Base-by-base conservation (phyloP, 768 basidiomycete genomes). In the Mycena capillaripes region DNA sequence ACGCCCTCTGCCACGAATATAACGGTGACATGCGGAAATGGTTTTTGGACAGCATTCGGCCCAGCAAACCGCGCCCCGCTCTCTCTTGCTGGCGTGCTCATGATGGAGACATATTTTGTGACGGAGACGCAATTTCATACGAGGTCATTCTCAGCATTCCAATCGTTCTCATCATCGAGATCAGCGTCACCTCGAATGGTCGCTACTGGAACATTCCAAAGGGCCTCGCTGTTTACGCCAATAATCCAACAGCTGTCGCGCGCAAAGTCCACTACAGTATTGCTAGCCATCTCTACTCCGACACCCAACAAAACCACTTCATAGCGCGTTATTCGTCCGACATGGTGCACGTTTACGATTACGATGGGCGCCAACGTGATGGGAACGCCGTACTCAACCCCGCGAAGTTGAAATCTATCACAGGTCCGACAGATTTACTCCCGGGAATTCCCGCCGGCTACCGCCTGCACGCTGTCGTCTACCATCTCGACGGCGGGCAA, bases 401-500 rank as follows among this genome's bases (percentile, higher is more conserved):
- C 12, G 17, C 60, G 0, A 61, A 23, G 4, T 9, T 61, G n/a
- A 19, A 16, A 3, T n/a, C 30, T 21, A 60, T 70, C 30, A 63
- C 60, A 3, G 68, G 60, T 0, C 60, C 30, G 2, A 44, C 53
- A 0, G 17, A 50, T 2, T 29, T 21, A 1, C 30, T 70, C 5
- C 11, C 2, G 6, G 61, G 42, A 11, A 14, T 62, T 6, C 69
- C 61, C 2, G 30, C 3, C 0, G 68, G 60, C 21, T 69, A 69
- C 27, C 3, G n/a, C 23, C 25, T 70, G 6, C 48, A 70, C 17
- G 69, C 61, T 0, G 14, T 64, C 2, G 44, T 70, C 8, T 70
- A 57, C 23, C 69, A 70, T 21, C 56, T 70, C 1, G 69, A 64
- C 1, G 69, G 69, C 2, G 69, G 69, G 3, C 62, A 70, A 5